These are phyloP conservation scores for Trametes elegans DNA, from an alignment of 768 basidiomycete species.

Conservation along the genomic window DNA sequence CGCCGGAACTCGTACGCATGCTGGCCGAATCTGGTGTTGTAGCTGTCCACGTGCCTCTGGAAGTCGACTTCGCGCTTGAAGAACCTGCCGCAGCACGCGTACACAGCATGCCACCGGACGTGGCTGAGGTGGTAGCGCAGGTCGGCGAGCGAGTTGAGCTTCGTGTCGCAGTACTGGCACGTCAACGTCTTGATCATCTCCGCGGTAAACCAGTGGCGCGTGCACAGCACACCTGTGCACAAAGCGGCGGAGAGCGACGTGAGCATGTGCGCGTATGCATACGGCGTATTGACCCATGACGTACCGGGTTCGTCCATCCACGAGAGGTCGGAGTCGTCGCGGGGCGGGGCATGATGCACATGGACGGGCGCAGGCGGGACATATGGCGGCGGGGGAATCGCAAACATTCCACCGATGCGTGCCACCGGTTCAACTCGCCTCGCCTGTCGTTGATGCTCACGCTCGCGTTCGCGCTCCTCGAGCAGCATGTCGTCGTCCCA, in stretches of 20 bases:
- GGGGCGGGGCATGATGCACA: background rate
- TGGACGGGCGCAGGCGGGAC: background rate
- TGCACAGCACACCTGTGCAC: slow-evolving; percentile 15
- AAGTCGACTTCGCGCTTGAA: slow-evolving; percentile 26
- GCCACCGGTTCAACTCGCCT: background rate
- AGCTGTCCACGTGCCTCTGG: slow-evolving; percentile 17
- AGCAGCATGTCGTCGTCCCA: slow-evolving; percentile 40
- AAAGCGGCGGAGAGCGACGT: background rate
- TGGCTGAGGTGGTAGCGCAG: slow-evolving; percentile 27
- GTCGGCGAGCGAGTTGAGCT: slow-evolving; percentile 25
- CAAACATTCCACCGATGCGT: no score
- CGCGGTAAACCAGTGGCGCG: slow-evolving; percentile 24
- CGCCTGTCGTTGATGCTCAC: slow-evolving; percentile 21
- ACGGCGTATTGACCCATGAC: background rate
- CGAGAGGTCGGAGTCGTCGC: background rate
- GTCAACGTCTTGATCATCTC: slow-evolving; percentile 25
- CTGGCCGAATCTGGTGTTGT: background rate
- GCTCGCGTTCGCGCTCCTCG: slow-evolving; percentile 31
- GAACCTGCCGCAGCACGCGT: slow-evolving; percentile 30
- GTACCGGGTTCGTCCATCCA: slow-evolving; percentile 25
- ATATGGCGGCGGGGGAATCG: slow-evolving; percentile 7
- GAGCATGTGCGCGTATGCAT: background rate
- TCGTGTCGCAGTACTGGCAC: slow-evolving; percentile 28
- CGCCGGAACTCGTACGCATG: slow-evolving; percentile 2
- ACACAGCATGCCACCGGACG: slow-evolving; percentile 25